Evolutionary conservation across 2,329 filamentous ascomycete species (phyloP), one percentile per base, ranked within the genome.

Genomic region (Apiospora rasikravindrae): DNA sequence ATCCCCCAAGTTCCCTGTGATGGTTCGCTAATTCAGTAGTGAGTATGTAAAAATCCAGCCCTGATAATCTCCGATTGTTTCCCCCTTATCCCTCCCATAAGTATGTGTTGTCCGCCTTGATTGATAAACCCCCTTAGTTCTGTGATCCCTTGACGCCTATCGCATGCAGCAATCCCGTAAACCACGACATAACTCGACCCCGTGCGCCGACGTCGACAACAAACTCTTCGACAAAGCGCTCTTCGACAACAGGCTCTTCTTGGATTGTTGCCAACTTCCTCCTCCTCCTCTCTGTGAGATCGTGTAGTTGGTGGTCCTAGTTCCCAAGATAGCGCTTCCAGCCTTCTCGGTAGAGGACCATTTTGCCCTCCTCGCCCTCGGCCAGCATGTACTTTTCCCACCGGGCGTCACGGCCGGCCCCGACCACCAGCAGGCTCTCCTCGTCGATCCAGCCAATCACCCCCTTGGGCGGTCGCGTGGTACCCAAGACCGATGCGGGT

Each of bases 341-440:
- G 1, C 93, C 94, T 78, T 95, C 92, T 74, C 93, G 87, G 42
- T 90, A 83, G 74, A 93, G 89, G 69, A 89, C 85, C 64, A 91
- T 87, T 75, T 89, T 90, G 13, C 93, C 93, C 74, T 93, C 90
- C 29, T 91, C 88, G 19, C 88, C 88, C 71, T 92, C 88, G n/a
- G 87, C 87, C 69, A 97, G 85, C 26, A 91, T 85, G 77, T 97
- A 98, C 73, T 93, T 95, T 84, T 98, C 95, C 94, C 95, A 98
- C 69, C 93, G 88, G 22, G 93, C 93, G 79, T 96, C 93, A 73
- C 88, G 87, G 0, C 95, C 95, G 0, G 94, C 93, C 4, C 95
- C 93, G 69, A 97, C 86, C 0, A 97, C 91, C 1, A 95, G 84
- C 14, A 98, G 84, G 22, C 88, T 93, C 29, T 90, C 85, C 74